These are phyloP conservation scores for Lathyrus tuberosus DNA, from an alignment of 306 rosid species.

Conservation along the genomic window DNA sequence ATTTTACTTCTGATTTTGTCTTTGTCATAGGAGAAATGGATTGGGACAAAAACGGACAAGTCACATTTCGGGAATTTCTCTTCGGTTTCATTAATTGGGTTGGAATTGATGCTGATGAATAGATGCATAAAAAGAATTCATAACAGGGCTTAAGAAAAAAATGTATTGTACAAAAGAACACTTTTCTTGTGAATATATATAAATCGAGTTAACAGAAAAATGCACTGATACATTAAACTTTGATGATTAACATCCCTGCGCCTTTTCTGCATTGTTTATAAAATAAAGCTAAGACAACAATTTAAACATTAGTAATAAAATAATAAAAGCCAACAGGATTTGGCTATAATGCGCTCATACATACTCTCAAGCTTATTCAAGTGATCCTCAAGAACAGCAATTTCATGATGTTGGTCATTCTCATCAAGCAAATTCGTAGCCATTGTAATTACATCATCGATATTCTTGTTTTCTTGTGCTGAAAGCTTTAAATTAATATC, in stretches of 20 bases:
- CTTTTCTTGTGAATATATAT: not conserved
- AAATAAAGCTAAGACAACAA: not conserved
- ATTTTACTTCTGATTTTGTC: slow-evolving; percentile 5
- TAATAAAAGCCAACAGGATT: not conserved
- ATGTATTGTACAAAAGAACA: slow-evolving; percentile 12
- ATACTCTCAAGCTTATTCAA: not conserved
- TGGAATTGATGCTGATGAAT: slow-evolving; percentile 76
- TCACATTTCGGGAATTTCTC: slow-evolving; percentile 80
- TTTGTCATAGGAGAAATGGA: slow-evolving; percentile 75
- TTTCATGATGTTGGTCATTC: not conserved
- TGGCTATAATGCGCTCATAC: not conserved
- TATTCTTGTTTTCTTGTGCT: not conserved
- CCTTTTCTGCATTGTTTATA: not conserved
- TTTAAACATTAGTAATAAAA: not conserved
- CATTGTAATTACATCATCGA: not conserved
- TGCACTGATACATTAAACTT: too few species aligned
- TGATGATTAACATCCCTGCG: too few species aligned
- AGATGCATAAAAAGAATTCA: slow-evolving; percentile 34
- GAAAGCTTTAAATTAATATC: not conserved
- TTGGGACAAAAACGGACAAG: slow-evolving; percentile 80
- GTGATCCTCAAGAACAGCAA: not conserved
- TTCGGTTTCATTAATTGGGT: slow-evolving; percentile 86
- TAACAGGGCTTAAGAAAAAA: slow-evolving; percentile 13
- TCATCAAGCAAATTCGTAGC: not conserved
- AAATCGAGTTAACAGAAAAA: too few species aligned